phyloP scores from a whole-genome alignment of 805 yeast genomes.

The Myxozyma udenii region DNA sequence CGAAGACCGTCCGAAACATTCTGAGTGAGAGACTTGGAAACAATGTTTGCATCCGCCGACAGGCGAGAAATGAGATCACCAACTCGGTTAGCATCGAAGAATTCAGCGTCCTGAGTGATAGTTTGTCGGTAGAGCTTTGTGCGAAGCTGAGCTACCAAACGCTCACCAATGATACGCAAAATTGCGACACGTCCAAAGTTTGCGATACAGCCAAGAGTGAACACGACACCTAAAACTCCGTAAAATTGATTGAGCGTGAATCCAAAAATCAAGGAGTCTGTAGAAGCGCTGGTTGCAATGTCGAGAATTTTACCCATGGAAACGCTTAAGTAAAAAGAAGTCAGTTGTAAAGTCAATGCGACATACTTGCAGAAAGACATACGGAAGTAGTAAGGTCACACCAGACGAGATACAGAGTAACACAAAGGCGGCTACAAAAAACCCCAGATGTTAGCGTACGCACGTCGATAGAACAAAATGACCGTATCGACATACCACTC shows the following conservation, averaged over 20 bases:
- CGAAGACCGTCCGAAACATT: constrained; percentile 91
- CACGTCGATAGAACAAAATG: too few species aligned
- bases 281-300: constrained; percentile 47
- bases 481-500: constrained; percentile 16
- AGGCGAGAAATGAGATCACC: constrained; percentile 89
- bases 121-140: constrained; percentile 72
- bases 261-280: constrained; percentile 49
- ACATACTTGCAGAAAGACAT: constrained; percentile 34
- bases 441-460: too few species aligned
- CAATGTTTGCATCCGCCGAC: constrained; percentile 84
- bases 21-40: constrained; percentile 79
- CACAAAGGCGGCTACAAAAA: constrained; percentile 51
- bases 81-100: constrained; percentile 82
- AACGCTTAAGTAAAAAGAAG: constrained; percentile 12
- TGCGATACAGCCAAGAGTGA: constrained; percentile 70
- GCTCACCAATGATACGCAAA: constrained; percentile 77
- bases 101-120: constrained; percentile 80
- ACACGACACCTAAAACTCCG: constrained; percentile 56
- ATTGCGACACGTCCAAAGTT: constrained; percentile 78
- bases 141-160: constrained; percentile 79
- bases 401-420: constrained; percentile 70
- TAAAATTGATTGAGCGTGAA: constrained; percentile 64
- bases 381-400: constrained; percentile 76
- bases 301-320: constrained; percentile 84
- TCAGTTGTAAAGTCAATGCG: not conserved